A percentile compares a stretch with the other conserved stretches of the same genome.
phyloP scores from a whole-genome alignment of 2,329 filamentous ascomycete genomes.

The Ascochyta clinopodiicola region DNA sequence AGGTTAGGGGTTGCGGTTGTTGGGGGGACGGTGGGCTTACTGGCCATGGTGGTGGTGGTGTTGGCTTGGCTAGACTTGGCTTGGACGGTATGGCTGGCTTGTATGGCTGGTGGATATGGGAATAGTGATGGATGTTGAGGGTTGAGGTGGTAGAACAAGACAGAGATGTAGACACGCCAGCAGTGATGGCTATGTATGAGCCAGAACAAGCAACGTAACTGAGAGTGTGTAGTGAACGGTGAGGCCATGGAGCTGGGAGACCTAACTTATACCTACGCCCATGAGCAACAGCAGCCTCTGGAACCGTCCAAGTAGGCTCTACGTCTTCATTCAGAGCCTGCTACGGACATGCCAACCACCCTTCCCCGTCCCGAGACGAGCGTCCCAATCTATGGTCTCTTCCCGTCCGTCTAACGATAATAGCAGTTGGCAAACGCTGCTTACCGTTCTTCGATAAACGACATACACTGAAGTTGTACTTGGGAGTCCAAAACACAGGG shows the following conservation, averaged over 20 bases:
- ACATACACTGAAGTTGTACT: not conserved
- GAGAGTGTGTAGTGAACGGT: not conserved
- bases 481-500: not conserved
- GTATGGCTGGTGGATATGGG: not conserved
- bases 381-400: not conserved
- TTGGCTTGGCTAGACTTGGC: not conserved
- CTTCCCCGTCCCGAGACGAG: slow-evolving; percentile 20
- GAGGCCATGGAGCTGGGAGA: not conserved
- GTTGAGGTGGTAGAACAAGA: not conserved
- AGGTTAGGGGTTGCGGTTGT: not conserved
- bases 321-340: slow-evolving; percentile 5
- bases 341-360: slow-evolving; percentile 16
- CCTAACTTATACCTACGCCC: not conserved
- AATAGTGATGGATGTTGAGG: not conserved
- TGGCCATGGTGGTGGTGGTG: slow-evolving; percentile 19
- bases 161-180: not conserved
- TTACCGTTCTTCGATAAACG: not conserved
- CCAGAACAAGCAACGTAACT: not conserved
- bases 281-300: not conserved
- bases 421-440: slow-evolving; percentile 15
- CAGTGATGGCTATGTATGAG: not conserved
- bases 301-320: slow-evolving; percentile 12
- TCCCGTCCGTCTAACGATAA: slow-evolving; percentile 9
- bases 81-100: not conserved
- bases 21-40: slow-evolving; percentile 5